Evolutionary conservation across 1,284 basidiomycete genomes (phyloP).

Genomic region (Trichosporon ovoides): DNA sequence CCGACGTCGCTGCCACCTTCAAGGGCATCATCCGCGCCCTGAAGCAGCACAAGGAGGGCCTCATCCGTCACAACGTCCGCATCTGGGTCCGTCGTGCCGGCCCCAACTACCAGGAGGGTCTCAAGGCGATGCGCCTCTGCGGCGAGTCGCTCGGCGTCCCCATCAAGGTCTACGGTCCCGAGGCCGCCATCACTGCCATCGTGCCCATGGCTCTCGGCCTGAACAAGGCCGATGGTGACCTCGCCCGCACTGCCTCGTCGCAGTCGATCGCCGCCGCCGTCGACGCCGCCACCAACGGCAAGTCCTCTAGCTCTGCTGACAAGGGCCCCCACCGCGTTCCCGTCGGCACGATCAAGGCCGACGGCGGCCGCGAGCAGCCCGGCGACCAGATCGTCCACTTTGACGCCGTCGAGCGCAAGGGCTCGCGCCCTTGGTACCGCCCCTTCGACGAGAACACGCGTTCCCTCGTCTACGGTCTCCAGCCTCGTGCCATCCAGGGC

Average conservation of each 20-base stretch:
- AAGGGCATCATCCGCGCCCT: slow-evolving; percentile 98
- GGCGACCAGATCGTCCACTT: slow-evolving; percentile 83
- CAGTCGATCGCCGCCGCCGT: slow-evolving; percentile 39
- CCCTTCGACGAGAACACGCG: slow-evolving; percentile 90
- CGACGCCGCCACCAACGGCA: slow-evolving; percentile 32
- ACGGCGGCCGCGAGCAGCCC: slow-evolving; percentile 63
- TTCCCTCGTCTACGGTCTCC: slow-evolving; percentile 95
- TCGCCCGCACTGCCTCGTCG: slow-evolving; percentile 43
- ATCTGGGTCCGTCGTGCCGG: slow-evolving; percentile 98
- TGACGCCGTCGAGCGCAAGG: slow-evolving; percentile 49
- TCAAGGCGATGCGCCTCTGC: slow-evolving; percentile 97
- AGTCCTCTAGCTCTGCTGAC: slow-evolving; percentile 8
- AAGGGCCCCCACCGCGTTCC: slow-evolving; percentile 29
- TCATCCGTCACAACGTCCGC: slow-evolving; percentile 77
- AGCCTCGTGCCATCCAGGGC: slow-evolving; percentile 98
- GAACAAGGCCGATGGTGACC: slow-evolving; percentile 51
- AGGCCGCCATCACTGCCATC: slow-evolving; percentile 97
- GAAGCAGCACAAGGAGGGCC: slow-evolving; percentile 82
- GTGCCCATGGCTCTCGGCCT: slow-evolving; percentile 94
- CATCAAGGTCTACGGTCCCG: slow-evolving; percentile 95
- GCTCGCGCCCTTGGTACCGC: slow-evolving; percentile 67
- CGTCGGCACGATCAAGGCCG: slow-evolving; percentile 71
- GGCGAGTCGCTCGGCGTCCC: slow-evolving; percentile 96
- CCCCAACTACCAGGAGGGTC: slow-evolving; percentile 99
- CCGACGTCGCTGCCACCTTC: slow-evolving; percentile 98